Evolutionary conservation across 2,329 filamentous ascomycete species (phyloP).

Genomic region (Thelonectria rubi): DNA sequence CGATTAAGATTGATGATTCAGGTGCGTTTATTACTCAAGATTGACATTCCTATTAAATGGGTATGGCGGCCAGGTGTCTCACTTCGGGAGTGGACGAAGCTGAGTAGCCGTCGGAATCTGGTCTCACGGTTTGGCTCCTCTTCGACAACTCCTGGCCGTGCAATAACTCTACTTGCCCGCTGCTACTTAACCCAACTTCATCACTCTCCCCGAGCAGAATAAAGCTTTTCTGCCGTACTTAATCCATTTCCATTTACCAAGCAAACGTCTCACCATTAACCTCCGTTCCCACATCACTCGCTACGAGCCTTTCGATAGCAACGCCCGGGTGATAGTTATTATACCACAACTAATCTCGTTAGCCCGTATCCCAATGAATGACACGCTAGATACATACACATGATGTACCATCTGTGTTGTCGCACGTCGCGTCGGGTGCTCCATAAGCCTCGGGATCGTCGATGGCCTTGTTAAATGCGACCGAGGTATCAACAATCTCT

Average conservation of each 20-base stretch:
- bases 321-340: slow-evolving; percentile 55
- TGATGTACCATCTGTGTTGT: slow-evolving; percentile 51
- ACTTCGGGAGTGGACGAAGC: too few species aligned
- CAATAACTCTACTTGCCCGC: too few species aligned
- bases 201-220: too few species aligned
- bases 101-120: too few species aligned
- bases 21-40: too few species aligned
- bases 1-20: too few species aligned
- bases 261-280: neutral
- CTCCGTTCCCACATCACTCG: slow-evolving; percentile 45
- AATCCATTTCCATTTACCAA: neutral
- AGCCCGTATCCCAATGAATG: rapidly evolving
- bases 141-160: too few species aligned
- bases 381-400: slow-evolving; percentile 42
- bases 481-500: slow-evolving; percentile 52
- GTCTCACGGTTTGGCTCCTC: too few species aligned
- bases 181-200: too few species aligned
- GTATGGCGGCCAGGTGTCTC: too few species aligned
- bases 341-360: slow-evolving; percentile 50
- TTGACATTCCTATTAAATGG: too few species aligned
- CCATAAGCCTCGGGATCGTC: slow-evolving; percentile 53
- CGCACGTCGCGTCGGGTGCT: slow-evolving; percentile 53
- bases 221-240: too few species aligned
- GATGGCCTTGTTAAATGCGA: slow-evolving; percentile 54
- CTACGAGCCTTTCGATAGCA: slow-evolving; percentile 53